Conservation (phyloP, 2,329 filamentous ascomycete species). For the Stachybotrys chartarum region DNA sequence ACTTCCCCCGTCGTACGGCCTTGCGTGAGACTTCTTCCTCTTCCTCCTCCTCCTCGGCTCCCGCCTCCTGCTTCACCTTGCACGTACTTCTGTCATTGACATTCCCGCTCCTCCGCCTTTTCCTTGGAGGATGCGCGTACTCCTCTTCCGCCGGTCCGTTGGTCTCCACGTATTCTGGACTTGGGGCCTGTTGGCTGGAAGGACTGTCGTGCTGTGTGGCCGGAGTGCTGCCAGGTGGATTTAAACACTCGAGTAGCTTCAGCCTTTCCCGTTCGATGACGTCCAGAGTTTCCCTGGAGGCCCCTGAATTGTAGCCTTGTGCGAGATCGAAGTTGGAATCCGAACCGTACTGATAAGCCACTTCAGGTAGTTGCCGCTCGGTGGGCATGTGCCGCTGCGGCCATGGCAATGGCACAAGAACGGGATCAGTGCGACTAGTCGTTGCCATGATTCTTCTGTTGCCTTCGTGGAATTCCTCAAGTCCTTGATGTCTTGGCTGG, state of each 20-base stretch:
- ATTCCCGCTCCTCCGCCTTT: constrained; percentile 48
- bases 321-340: constrained; percentile 54
- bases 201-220: constrained; percentile 56
- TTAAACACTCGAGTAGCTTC: constrained; percentile 49
- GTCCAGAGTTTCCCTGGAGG: constrained; percentile 50
- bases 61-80: constrained; percentile 14
- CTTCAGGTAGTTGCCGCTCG: neutral
- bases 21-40: constrained; percentile 25
- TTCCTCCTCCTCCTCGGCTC: constrained; percentile 29
- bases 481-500: constrained; percentile 33
- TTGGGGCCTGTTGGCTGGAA: constrained; percentile 9
- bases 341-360: constrained; percentile 57
- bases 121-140: constrained; percentile 36
- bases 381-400: constrained; percentile 12
- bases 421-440: constrained; percentile 21
- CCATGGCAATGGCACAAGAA: constrained; percentile 36
- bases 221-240: constrained; percentile 48
- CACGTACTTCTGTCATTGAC: constrained; percentile 17
- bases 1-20: constrained; percentile 37
- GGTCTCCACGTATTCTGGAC: constrained; percentile 6
- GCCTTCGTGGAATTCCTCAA: constrained; percentile 35
- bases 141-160: constrained; percentile 19
- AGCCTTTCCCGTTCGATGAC: constrained; percentile 48
- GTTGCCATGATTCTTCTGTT: constrained; percentile 20
- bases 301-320: constrained; percentile 52